A percentile compares a stretch with the other conserved stretches of the same genome.
Evolutionary conservation across 768 basidiomycete genomes (phyloP).

Genomic region (Lactarius akahatsu): DNA sequence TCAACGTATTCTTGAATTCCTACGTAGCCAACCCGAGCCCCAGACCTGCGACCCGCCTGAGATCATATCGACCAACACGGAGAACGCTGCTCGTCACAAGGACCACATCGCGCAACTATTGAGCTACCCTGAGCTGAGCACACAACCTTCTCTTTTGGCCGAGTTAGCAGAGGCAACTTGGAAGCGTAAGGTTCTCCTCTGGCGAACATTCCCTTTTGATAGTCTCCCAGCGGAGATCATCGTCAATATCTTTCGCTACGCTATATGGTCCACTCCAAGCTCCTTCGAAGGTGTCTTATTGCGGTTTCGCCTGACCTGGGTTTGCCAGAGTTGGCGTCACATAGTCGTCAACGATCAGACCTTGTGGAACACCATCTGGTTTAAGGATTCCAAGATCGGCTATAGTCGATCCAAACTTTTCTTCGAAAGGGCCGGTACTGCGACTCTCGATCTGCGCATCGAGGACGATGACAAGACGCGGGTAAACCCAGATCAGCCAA

Average conservation of each 20-base stretch:
- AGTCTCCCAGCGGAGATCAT: conserved; percentile 67
- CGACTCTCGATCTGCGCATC: conserved; percentile 62
- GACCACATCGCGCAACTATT: conserved; percentile 5
- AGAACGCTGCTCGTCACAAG: conserved; percentile 6
- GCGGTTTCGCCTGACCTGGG: conserved; percentile 56
- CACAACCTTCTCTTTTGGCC: neutral
- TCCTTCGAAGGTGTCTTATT: conserved; percentile 29
- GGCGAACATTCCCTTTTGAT: conserved; percentile 52
- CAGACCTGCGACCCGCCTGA: neutral
- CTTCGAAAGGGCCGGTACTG: conserved; percentile 54
- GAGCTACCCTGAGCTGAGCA: neutral
- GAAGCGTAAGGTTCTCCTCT: conserved; percentile 34
- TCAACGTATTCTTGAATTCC: neutral
- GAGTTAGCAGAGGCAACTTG: conserved; percentile 13
- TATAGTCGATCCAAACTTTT: conserved; percentile 55
- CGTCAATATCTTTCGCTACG: conserved; percentile 58
- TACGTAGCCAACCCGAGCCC: conserved; percentile 24
- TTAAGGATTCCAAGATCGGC: conserved; percentile 47
- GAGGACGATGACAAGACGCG: conserved; percentile 39
- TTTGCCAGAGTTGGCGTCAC: conserved; percentile 43
- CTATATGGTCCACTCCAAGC: conserved; percentile 49
- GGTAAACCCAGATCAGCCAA: conserved; percentile 20
- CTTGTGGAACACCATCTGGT: conserved; percentile 57
- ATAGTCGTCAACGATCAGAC: conserved; percentile 32
- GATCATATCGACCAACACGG: neutral